phyloP scores from a whole-genome alignment of 371 early-diverging fungal genomes.

The Syncephalis plumigaleata region DNA sequence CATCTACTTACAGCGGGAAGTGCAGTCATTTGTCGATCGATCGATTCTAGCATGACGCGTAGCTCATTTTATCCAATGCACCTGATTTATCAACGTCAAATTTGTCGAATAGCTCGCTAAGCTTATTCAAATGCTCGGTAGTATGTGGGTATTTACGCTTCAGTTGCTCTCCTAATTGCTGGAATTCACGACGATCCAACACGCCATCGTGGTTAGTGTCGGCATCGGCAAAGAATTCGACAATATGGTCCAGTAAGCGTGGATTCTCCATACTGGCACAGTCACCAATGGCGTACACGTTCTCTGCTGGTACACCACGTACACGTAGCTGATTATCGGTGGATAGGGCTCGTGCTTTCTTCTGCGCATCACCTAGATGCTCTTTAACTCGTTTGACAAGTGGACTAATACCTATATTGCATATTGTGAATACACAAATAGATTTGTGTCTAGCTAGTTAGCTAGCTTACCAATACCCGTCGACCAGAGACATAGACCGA shows the following conservation, averaged over 20 bases:
- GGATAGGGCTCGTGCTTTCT: conserved; percentile 41
- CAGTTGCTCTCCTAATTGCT: conserved; percentile 15
- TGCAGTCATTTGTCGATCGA: conserved; percentile 45
- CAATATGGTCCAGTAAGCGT: conserved; percentile 29
- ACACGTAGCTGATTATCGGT: conserved; percentile 56
- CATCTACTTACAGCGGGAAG: conserved; percentile 41
- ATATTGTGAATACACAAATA: not conserved
- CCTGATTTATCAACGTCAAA: conserved; percentile 42
- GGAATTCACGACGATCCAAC: conserved; percentile 29
- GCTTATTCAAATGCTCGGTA: conserved; percentile 25
- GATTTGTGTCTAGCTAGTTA: conserved; percentile 1
- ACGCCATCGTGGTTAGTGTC: conserved; percentile 30
- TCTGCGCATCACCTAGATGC: conserved; percentile 22
- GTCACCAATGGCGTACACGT: conserved; percentile 75
- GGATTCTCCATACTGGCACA: conserved; percentile 67
- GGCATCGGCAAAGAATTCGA: conserved; percentile 25
- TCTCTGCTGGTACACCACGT: conserved; percentile 32
- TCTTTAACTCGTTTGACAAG: conserved; percentile 31
- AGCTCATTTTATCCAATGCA: conserved; percentile 43
- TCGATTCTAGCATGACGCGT: conserved; percentile 25
- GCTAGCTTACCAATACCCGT: conserved; percentile 49
- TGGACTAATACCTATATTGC: conserved; percentile 31
- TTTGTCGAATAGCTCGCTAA: conserved; percentile 25
- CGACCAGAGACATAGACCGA: conserved; percentile 69
- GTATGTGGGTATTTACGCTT: conserved; percentile 26